phyloP scores from a whole-genome alignment of 768 basidiomycete species.

The Leccinum boreale region DNA sequence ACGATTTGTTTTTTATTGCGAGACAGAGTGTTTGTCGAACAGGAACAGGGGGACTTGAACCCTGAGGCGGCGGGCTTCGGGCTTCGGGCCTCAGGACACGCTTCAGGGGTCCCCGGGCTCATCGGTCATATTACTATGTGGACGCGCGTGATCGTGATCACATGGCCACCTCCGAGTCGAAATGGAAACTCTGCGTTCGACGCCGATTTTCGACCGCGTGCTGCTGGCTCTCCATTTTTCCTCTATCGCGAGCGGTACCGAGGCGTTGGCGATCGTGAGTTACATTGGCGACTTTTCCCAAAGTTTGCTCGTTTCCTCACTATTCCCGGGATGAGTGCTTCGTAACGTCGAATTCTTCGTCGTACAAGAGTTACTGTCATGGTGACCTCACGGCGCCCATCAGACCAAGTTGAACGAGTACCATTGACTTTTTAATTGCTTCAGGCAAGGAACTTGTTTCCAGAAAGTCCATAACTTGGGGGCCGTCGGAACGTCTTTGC shows the following conservation, averaged over 20 bases:
- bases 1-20: background rate
- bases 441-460: background rate
- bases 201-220: background rate
- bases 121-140: too few species aligned
- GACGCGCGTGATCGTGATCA: background rate
- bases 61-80: background rate
- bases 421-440: background rate
- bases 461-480: background rate
- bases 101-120: background rate
- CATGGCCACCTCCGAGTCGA: background rate
- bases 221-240: background rate
- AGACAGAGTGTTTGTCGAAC: background rate
- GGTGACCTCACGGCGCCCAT: background rate
- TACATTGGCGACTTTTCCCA: background rate
- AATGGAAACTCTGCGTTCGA: background rate
- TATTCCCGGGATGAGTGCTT: background rate
- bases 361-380: background rate
- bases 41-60: background rate
- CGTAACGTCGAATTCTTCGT: background rate
- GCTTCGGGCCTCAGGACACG: background rate
- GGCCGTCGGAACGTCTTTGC: background rate
- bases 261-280: background rate
- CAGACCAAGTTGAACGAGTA: background rate
- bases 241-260: background rate
- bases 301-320: background rate